phyloP scores from a whole-genome alignment of 257 asterid genomes.

The Plantago elongata region DNA sequence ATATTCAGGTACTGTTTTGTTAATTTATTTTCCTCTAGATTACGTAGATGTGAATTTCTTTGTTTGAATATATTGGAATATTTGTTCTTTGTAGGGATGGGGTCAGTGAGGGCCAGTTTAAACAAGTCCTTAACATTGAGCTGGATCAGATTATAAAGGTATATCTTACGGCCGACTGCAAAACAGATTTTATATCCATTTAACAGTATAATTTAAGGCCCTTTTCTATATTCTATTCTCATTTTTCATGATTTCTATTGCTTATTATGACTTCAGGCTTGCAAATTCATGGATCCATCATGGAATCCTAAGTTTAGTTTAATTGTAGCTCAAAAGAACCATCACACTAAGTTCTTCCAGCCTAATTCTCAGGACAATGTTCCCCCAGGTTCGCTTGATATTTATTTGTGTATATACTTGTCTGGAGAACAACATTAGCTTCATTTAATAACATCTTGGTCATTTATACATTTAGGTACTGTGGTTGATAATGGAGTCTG shows the following conservation, averaged over 20 bases:
- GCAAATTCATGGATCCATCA: constrained; percentile 39
- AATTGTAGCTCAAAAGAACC: constrained; percentile 69
- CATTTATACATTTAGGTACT: constrained; percentile 39
- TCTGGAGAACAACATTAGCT: neutral
- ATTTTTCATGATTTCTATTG: neutral
- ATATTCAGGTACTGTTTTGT: constrained; percentile 50
- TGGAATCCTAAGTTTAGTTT: constrained; percentile 64
- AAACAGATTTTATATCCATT: neutral
- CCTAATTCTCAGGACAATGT: constrained; percentile 46
- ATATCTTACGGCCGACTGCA: neutral
- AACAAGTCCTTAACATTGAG: constrained; percentile 62
- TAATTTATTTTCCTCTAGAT: neutral
- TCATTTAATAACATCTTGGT: neutral
- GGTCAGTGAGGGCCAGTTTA: constrained; percentile 74
- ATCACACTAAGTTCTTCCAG: constrained; percentile 66
- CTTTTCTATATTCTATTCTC: neutral
- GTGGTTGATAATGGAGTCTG: constrained; percentile 60
- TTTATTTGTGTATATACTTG: neutral
- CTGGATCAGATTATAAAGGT: constrained; percentile 63
- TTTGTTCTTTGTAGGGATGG: constrained; percentile 46
- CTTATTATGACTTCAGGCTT: constrained; percentile 38
- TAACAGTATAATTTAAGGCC: too few relatives aligned
- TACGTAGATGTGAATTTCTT: neutral
- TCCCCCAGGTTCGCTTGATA: constrained; percentile 46
- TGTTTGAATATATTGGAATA: neutral